A percentile compares a stretch with the other conserved stretches of the same genome.
These are phyloP conservation scores for Fusarium agapanthi DNA, from an alignment of 2,329 filamentous ascomycete species.

Conservation along the genomic window DNA sequence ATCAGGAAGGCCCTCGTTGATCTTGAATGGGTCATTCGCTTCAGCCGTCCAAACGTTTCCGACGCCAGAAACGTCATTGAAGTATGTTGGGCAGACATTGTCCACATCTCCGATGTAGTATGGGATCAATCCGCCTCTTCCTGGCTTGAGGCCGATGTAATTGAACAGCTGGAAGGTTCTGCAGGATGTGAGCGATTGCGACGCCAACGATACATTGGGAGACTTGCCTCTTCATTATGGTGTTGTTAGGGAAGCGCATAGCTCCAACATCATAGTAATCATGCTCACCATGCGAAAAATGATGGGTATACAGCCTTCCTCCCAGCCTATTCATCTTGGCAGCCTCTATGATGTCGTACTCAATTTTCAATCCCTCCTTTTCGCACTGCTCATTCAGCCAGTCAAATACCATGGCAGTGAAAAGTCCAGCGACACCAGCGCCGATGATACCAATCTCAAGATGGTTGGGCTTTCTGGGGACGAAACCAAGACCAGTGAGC, in stretches of 20 bases:
- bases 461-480: not conserved
- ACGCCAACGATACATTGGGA: no score
- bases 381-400: conserved; percentile 11
- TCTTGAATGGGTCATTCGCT: conserved; percentile 5
- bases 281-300: conserved; percentile 36
- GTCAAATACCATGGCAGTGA: conserved; percentile 8
- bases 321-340: conserved; percentile 43
- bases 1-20: conserved; percentile 12
- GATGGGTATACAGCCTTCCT: conserved; percentile 50
- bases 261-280: conserved; percentile 50
- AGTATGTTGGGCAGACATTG: conserved; percentile 17
- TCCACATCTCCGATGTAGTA: conserved; percentile 21
- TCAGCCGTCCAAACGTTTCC: conserved; percentile 1
- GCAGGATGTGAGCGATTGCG: accelerated
- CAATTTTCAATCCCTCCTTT: conserved; percentile 35
- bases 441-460: conserved; percentile 9
- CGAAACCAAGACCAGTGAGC: not conserved
- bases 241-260: conserved; percentile 52
- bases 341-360: conserved; percentile 51
- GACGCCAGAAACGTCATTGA: conserved; percentile 6
- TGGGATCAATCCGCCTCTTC: conserved; percentile 19
- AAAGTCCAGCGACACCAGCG: conserved; percentile 14
- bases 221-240: conserved; percentile 33
- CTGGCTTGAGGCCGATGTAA: conserved; percentile 17
- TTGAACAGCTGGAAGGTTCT: conserved; percentile 36